Conservation (phyloP, 441 rosid genomes). For the Erodium trifolium region DNA sequence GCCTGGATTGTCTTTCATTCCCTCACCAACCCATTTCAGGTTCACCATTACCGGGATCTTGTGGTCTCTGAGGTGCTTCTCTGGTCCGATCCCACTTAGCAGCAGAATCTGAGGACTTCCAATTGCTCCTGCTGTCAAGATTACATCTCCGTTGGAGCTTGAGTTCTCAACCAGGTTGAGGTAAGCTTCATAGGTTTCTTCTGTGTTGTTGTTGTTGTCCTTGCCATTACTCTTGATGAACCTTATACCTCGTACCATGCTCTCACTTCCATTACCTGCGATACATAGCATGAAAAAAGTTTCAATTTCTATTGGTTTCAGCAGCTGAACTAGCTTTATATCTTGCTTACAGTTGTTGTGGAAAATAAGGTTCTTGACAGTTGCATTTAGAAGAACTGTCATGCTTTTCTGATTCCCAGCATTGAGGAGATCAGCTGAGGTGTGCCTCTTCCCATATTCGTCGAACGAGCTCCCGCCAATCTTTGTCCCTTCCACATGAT, state of each 20-base stretch:
- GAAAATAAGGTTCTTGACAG: slow-evolving; percentile 50
- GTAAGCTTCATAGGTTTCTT: slow-evolving; percentile 38
- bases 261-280: slow-evolving; percentile 34
- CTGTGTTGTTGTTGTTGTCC: slow-evolving; percentile 15
- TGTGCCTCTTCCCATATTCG: slow-evolving; percentile 49
- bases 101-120: slow-evolving; percentile 71
- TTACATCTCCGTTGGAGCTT: slow-evolving; percentile 40
- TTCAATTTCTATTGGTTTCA: too few relatives aligned
- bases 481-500: slow-evolving; percentile 67
- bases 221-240: slow-evolving; percentile 45
- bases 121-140: slow-evolving; percentile 63
- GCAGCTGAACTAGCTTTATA: too few relatives aligned
- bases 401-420: slow-evolving; percentile 38
- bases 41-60: slow-evolving; percentile 34
- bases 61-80: slow-evolving; percentile 35
- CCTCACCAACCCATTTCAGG: slow-evolving; percentile 39
- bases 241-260: slow-evolving; percentile 38
- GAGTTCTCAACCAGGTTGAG: slow-evolving; percentile 33
- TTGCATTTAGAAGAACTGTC: slow-evolving; percentile 50
- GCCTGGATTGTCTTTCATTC: slow-evolving; percentile 58
- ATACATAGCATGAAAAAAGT: too few relatives aligned
- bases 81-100: slow-evolving; percentile 65
- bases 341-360: slow-evolving; percentile 27
- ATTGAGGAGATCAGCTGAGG: slow-evolving; percentile 64
- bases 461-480: slow-evolving; percentile 59